Percentiles rank a stretch among this genome's conserved stretches.
phyloP scores from a whole-genome alignment of 768 basidiomycete species.

The Mycena indigotica region DNA sequence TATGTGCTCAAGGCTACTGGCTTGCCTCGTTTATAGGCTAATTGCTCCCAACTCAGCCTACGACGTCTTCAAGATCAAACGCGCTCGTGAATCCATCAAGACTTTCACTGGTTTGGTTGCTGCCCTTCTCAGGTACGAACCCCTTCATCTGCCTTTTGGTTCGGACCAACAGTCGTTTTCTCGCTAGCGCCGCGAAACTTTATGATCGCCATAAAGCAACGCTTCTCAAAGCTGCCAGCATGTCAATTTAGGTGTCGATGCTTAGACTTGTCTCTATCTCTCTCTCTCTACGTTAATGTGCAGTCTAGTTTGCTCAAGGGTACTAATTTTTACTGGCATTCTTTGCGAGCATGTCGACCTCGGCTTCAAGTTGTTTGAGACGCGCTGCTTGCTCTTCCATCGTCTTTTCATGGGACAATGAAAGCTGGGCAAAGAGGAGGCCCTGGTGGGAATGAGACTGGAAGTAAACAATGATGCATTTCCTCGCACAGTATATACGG shows the following conservation, averaged over 20 bases:
- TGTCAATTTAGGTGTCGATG: constrained; percentile 25
- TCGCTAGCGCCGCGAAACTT: constrained; percentile 65
- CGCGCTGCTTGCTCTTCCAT: constrained; percentile 60
- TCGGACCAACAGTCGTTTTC: constrained; percentile 8
- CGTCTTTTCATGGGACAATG: constrained; percentile 71
- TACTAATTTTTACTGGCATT: constrained; percentile 26
- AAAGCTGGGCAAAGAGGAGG: constrained; percentile 63
- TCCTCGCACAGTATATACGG: constrained; percentile 66
- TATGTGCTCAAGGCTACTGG: constrained; percentile 37
- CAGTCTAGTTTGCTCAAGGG: constrained; percentile 7
- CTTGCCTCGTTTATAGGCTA: constrained; percentile 8
- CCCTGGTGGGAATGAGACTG: constrained; percentile 43
- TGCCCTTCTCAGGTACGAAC: constrained; percentile 71
- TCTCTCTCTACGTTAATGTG: constrained; percentile 22
- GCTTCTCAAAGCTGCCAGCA: constrained; percentile 52
- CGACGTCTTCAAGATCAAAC: constrained; percentile 72
- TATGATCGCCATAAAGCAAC: constrained; percentile 70
- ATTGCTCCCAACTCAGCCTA: constrained; percentile 58
- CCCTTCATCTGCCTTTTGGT: constrained; percentile 5
- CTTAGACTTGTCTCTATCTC: too few species aligned
- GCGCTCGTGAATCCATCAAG: constrained; percentile 61
- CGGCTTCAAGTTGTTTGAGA: constrained; percentile 58
- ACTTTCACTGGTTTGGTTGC: constrained; percentile 68
- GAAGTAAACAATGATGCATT: not conserved
- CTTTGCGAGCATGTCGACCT: constrained; percentile 50